Percentiles rank a stretch among this genome's conserved stretches.
These are phyloP conservation scores for Fragaria iinumae DNA, from an alignment of 306 rosid species.

Conservation along the genomic window DNA sequence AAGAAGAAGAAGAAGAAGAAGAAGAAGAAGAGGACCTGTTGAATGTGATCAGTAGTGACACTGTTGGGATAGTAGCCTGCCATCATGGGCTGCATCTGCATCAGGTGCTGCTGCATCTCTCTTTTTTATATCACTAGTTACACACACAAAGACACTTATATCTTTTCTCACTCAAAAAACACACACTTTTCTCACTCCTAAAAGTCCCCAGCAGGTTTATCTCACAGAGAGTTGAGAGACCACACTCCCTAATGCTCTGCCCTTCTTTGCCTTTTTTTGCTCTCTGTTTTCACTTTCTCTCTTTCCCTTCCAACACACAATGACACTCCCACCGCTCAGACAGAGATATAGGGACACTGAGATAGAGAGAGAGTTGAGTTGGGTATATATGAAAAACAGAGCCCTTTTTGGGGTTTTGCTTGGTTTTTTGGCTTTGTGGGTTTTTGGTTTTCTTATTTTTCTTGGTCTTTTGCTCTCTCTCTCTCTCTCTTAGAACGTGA, in stretches of 20 bases:
- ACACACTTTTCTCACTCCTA: slow-evolving; percentile 31
- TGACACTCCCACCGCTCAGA: slow-evolving; percentile 37
- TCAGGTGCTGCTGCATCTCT: slow-evolving; percentile 97
- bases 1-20: slow-evolving; percentile 16
- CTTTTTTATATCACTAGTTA: slow-evolving; percentile 8
- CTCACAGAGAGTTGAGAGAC: slow-evolving; percentile 20
- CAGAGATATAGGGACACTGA: slow-evolving; percentile 24
- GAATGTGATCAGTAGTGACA: slow-evolving; percentile 99
- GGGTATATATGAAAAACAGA: slow-evolving; percentile 20
- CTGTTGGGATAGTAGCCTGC: slow-evolving; percentile 96
- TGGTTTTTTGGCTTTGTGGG: slow-evolving; percentile 33
- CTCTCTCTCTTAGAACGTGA: slow-evolving; percentile 60
- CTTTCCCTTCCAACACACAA: slow-evolving; percentile 26
- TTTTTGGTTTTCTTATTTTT: too few relatives aligned
- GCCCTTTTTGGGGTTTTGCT: slow-evolving; percentile 22
- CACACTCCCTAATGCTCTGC: slow-evolving; percentile 20
- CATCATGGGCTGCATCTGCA: slow-evolving; percentile 99
- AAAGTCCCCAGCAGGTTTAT: slow-evolving; percentile 24
- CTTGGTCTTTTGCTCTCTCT: not conserved
- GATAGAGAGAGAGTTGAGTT: not conserved
- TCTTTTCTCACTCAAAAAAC: slow-evolving; percentile 12
- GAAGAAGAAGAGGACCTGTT: slow-evolving; percentile 62
- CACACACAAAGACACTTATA: not conserved
- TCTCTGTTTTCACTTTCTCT: slow-evolving; percentile 26
- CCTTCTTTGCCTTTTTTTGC: slow-evolving; percentile 21